phyloP scores from a whole-genome alignment of 2,329 filamentous ascomycete genomes.

The Fusarium foetens region DNA sequence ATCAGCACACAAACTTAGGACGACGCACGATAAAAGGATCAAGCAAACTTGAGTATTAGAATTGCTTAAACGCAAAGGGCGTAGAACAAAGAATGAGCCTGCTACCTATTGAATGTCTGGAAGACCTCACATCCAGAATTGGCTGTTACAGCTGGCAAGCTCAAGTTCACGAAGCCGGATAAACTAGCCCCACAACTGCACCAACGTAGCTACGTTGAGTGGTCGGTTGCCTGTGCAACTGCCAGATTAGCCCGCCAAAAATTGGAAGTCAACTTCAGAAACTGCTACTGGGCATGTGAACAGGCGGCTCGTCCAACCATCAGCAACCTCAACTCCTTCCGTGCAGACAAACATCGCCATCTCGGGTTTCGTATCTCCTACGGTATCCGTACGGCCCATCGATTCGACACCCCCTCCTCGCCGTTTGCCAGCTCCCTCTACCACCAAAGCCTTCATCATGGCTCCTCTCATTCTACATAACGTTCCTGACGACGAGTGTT shows the following conservation, averaged over 20 bases:
- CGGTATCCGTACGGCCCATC: slow-evolving; percentile 2
- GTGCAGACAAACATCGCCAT: slow-evolving; percentile 4
- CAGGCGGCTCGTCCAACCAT: slow-evolving; percentile 5
- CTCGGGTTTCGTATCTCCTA: neutral
- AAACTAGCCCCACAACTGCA: slow-evolving; percentile 26
- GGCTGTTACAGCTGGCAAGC: neutral
- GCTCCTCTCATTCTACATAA: slow-evolving; percentile 74
- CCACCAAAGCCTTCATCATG: slow-evolving; percentile 53
- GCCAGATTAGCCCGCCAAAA: slow-evolving; percentile 39
- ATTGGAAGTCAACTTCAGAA: slow-evolving; percentile 28
- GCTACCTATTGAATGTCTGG: neutral
- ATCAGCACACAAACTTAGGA: neutral
- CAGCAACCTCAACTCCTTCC: slow-evolving; percentile 8
- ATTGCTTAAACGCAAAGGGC: neutral
- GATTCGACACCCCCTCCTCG: neutral
- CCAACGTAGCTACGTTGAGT: slow-evolving; percentile 21
- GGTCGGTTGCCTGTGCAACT: slow-evolving; percentile 40
- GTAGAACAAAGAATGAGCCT: neutral
- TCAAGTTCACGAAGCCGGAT: slow-evolving; percentile 24
- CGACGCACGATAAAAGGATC: neutral
- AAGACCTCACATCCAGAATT: neutral
- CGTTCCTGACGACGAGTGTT: slow-evolving; percentile 74
- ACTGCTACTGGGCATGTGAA: slow-evolving; percentile 30
- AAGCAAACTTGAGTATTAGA: neutral
- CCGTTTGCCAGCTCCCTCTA: neutral